Evolutionary conservation across 2,329 filamentous ascomycete genomes (phyloP), one percentile per base, ranked within the genome.

Genomic region (Aspergillus ustus): DNA sequence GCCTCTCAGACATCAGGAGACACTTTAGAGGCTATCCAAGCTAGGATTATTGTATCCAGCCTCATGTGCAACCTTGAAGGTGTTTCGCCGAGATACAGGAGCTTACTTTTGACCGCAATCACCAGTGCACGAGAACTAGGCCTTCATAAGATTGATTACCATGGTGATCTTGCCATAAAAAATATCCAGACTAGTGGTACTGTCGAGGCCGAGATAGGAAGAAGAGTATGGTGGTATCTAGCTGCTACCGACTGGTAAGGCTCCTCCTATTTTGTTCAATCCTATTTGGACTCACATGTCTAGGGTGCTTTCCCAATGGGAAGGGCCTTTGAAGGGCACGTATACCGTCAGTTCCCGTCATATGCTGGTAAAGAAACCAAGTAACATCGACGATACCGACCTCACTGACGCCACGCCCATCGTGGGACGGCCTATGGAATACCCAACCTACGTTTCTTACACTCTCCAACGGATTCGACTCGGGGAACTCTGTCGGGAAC

Each of bases 211-310:
- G 78, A 80, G 52, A 71, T 75, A 2, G 72, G 72, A 28, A 63
- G 78, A 34, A 73, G 78, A n/a, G 64, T 78, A 2, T 80, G 77
- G 78, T 51, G 77, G 77, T 77, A 80, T 66, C 60, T 80, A 7
- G 71, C 69, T 22, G 66, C 72, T 9, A 72, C 71, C 43, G 77
- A 80, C 56, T 80, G 76, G 76, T 75, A 66, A 52, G 67, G 54
- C 7, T 50, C 11, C 61, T 52, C 15, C 44, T 20, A 17, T 40
- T 15, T 3, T 3, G 17, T n/a, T 9, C 3, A 5, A 13, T 9
- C 9, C 22, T 13, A 28, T 28, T 1, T 13, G 11, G 45, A 19
- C 7, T 58, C 2, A 45, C 15, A 20, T 44, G 19, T 29, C 28
- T 37, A 69, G 66, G 60, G 69, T 77, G 46, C 55, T 76, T 34